Base-by-base conservation (phyloP, 2,329 filamentous ascomycete genomes). In the Trichoderma sp. region DNA sequence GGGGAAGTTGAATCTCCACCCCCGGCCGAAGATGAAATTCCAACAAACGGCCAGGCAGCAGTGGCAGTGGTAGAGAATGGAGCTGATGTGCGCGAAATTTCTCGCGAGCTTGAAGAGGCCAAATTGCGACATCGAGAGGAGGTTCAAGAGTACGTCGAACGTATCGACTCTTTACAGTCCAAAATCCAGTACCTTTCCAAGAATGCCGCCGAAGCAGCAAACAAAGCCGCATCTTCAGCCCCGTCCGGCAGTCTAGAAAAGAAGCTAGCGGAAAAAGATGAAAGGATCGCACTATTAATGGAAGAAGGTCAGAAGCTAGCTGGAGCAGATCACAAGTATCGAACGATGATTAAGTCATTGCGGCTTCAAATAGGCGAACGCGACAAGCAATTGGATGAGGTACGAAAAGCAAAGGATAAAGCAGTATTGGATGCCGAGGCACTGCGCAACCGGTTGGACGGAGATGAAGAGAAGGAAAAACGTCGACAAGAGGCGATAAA, bases 281-380 rank as follows among this genome's bases (percentile, higher is more conserved):
- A 95, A 76, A 93, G 93, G 79, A 97, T 98, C 76, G 93, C 95
- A 3, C 84, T 95, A 61, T 84, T 99, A 13, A 92, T 99, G 86
- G 92, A 97, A 76, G 96, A 99, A 83, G 96, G 97, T 0, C 93
- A 96, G 76, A 94, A 92, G 75, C 86, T 98, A 9, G 95, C 94
- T 1, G 93, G 92, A 76, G 92, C 89, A 0, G 96, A 99, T 79
- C 88, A 98, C 80, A 94, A 94, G 77, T 91, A 97, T 74, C 87
- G 95, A 73, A 89, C 89, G 6, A 91, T 91, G 4, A 93, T 98
- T 76, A 97, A 96, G 81, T 95, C 93, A 77, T 82, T 98, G 72
- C 89, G 91, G 57, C 83, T 85, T 26, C 91, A 92, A 77, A 80
- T 92, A 15, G 83, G 87, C 12, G 88, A 92, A 62, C 87, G 89